These are phyloP conservation scores for Berkeleyomyces rouxiae DNA, from an alignment of 2,329 filamentous ascomycete species.

Conservation along the genomic window DNA sequence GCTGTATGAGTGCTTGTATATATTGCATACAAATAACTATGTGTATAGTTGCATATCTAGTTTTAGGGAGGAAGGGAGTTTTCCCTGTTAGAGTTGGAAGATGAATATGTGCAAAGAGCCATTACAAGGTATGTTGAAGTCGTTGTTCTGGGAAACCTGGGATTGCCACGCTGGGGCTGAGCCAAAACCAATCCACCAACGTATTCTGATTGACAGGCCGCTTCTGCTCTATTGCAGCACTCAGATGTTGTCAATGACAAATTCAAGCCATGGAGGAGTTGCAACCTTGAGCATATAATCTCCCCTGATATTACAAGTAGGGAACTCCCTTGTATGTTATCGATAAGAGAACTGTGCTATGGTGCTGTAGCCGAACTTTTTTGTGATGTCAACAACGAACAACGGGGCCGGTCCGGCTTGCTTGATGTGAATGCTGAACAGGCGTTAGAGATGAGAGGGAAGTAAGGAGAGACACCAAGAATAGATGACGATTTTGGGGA, in stretches of 20 bases:
- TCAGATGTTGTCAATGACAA: not conserved
- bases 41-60: too few relatives aligned
- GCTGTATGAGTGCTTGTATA: too few relatives aligned
- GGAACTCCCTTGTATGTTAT: not conserved
- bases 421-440: not conserved
- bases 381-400: not conserved
- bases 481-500: not conserved
- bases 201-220: not conserved
- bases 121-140: too few relatives aligned
- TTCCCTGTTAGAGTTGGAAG: too few relatives aligned
- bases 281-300: not conserved
- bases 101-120: too few relatives aligned
- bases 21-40: too few relatives aligned
- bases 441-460: not conserved
- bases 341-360: not conserved
- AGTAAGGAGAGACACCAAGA: not conserved
- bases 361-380: not conserved
- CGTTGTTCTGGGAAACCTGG: too few relatives aligned
- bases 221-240: not conserved
- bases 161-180: too few relatives aligned
- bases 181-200: too few relatives aligned
- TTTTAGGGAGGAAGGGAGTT: too few relatives aligned
- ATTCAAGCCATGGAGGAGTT: not conserved
- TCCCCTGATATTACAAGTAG: not conserved
- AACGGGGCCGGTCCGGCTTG: not conserved